These are phyloP conservation scores for Quercus phellos DNA, from an alignment of 331 rosid species.

Conservation along the genomic window DNA sequence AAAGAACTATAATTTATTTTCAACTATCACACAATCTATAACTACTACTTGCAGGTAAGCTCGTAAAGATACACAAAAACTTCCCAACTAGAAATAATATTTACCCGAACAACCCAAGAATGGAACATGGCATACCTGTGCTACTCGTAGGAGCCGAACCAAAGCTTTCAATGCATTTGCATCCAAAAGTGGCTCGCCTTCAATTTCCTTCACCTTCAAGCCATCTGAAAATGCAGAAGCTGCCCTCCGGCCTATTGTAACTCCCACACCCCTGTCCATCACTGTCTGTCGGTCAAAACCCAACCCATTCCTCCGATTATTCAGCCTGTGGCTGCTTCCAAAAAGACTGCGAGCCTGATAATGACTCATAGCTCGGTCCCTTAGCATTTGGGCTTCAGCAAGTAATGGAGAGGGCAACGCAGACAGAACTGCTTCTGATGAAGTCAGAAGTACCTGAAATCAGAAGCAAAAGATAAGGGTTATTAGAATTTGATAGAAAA, in stretches of 20 bases:
- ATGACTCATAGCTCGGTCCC: constrained; percentile 98
- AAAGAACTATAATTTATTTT: background rate
- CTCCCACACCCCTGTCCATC: constrained; percentile 96
- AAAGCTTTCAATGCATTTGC: constrained; percentile 81
- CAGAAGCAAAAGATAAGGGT: constrained; percentile 14
- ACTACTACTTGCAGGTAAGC: background rate
- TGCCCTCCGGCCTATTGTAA: constrained; percentile 73
- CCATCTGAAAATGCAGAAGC: constrained; percentile 62
- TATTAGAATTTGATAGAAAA: constrained; percentile 13
- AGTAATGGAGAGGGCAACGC: constrained; percentile 89
- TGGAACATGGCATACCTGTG: constrained; percentile 57
- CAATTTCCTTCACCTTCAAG: constrained; percentile 78
- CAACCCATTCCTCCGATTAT: constrained; percentile 78
- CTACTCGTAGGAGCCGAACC: constrained; percentile 84
- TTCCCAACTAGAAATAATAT: constrained; percentile 9
- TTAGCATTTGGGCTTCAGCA: constrained; percentile 94
- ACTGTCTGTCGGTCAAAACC: constrained; percentile 84
- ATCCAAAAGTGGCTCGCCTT: constrained; percentile 85
- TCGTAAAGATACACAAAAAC: constrained; percentile 1
- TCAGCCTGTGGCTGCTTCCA: constrained; percentile 72
- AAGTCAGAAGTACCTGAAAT: constrained; percentile 82
- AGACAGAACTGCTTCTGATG: constrained; percentile 96
- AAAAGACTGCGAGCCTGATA: constrained; percentile 92
- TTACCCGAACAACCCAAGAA: constrained; percentile 13
- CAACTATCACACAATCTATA: background rate